Percentiles rank a stretch among this genome's conserved stretches.
Evolutionary conservation across 176 grass and related monocot species (phyloP).

Genomic region (Cocos nucifera): DNA sequence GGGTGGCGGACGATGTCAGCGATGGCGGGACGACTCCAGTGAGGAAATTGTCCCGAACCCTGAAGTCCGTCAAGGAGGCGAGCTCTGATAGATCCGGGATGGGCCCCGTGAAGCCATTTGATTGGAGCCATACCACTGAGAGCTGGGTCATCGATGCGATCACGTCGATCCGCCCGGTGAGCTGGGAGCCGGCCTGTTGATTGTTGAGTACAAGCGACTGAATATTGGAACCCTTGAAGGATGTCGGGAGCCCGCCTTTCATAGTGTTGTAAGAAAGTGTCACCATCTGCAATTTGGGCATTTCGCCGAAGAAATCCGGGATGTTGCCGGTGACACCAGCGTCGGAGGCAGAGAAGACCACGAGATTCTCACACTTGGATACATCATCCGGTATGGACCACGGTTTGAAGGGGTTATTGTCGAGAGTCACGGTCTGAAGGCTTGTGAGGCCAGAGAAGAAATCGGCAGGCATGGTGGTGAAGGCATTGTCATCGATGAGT

Average conservation of each 20-base stretch:
- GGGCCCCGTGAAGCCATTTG: slow-evolving; percentile 58
- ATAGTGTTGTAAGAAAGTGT: slow-evolving; percentile 68
- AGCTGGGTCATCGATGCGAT: slow-evolving; percentile 45
- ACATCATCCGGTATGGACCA: slow-evolving; percentile 28
- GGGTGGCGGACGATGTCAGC: slow-evolving; percentile 18
- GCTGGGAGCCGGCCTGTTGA: slow-evolving; percentile 36
- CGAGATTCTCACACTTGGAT: slow-evolving; percentile 19
- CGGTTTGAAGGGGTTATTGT: slow-evolving; percentile 37
- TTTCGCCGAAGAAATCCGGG: slow-evolving; percentile 39
- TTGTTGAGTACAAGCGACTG: slow-evolving; percentile 67
- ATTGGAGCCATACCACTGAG: slow-evolving; percentile 52
- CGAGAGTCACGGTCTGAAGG: slow-evolving; percentile 35
- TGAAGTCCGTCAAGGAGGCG: slow-evolving; percentile 42
- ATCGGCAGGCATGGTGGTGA: slow-evolving; percentile 39
- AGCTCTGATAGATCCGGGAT: slow-evolving; percentile 56
- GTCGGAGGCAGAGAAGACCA: slow-evolving; percentile 45
- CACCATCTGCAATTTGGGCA: slow-evolving; percentile 35
- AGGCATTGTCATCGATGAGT: slow-evolving; percentile 45
- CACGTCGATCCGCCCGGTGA: slow-evolving; percentile 55
- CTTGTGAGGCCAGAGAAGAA: slow-evolving; percentile 42
- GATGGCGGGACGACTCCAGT: slow-evolving; percentile 53
- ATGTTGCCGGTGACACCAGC: slow-evolving; percentile 38
- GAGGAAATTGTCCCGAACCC: slow-evolving; percentile 68
- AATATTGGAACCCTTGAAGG: slow-evolving; percentile 26
- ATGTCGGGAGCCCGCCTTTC: slow-evolving; percentile 34